Evolutionary conservation across 169 alveolate species (phyloP).

Genomic region (Plasmodium chabaudi): DNA sequence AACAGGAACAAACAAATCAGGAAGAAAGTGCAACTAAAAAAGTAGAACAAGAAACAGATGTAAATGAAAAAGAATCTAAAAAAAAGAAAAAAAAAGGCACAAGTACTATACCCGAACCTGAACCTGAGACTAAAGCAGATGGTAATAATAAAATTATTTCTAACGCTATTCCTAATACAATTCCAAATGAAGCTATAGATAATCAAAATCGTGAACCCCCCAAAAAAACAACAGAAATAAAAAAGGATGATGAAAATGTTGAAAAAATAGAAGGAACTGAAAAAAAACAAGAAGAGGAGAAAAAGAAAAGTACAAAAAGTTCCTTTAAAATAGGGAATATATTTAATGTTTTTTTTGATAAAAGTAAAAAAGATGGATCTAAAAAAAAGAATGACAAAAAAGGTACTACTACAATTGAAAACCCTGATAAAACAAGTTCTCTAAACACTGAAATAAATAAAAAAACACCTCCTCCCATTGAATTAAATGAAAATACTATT

Average conservation of each 20-base stretch:
- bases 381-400: neutral
- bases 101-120: neutral
- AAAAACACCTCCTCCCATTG: neutral
- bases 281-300: conserved; percentile 17
- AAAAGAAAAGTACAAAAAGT: conserved; percentile 14
- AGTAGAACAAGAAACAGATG: neutral
- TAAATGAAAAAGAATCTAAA: neutral
- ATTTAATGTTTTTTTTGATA: conserved; percentile 41
- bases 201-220: too few species aligned
- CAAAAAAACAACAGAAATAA: neutral
- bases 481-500: neutral
- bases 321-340: conserved; percentile 11
- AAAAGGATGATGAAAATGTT: neutral
- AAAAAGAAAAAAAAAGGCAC: neutral
- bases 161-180: too few species aligned
- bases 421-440: too few species aligned
- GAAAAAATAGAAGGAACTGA: neutral
- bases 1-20: conserved; percentile 1
- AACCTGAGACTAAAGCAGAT: neutral
- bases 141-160: neutral
- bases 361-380: conserved; percentile 4
- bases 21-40: conserved; percentile 3
- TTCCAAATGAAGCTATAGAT: too few species aligned
- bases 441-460: too few species aligned
- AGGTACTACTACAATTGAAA: neutral